Percentiles rank a stretch among this genome's conserved stretches.
These are phyloP conservation scores for Osmanthus fragrans DNA, from an alignment of 257 asterid species.

Conservation along the genomic window DNA sequence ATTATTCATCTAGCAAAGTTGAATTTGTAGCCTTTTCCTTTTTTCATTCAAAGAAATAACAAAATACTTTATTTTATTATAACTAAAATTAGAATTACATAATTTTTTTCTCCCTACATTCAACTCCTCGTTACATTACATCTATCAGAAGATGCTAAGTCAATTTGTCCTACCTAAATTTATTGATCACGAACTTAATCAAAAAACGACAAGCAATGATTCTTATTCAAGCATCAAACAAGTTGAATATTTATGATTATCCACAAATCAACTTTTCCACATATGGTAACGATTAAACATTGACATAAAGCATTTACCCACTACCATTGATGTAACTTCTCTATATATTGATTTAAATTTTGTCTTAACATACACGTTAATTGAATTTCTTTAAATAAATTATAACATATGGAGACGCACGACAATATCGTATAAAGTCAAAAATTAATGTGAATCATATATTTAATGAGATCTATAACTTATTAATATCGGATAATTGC, in stretches of 20 bases:
- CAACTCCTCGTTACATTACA: background rate
- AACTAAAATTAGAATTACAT: too few relatives aligned
- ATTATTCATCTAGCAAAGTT: too few relatives aligned
- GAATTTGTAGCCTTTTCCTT: too few relatives aligned
- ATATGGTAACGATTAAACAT: background rate
- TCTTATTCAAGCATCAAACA: background rate
- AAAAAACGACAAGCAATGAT: background rate
- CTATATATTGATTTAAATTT: background rate
- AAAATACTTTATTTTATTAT: too few relatives aligned
- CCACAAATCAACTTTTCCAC: background rate
- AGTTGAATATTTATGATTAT: background rate
- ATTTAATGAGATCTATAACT: too few relatives aligned
- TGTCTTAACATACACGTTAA: too few relatives aligned
- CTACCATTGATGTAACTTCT: background rate
- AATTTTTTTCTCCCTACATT: background rate
- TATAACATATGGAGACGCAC: too few relatives aligned
- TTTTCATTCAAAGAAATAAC: too few relatives aligned
- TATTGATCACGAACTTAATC: background rate
- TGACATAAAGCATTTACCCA: constrained; percentile 5
- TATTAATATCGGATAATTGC: too few relatives aligned
- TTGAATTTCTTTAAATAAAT: background rate
- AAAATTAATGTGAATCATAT: too few relatives aligned
- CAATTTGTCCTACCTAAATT: background rate
- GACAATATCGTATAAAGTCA: too few relatives aligned
- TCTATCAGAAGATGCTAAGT: background rate